Percentiles rank a stretch among this genome's conserved stretches.
These are phyloP conservation scores for Lepiota brunneoincarnata DNA, from an alignment of 768 basidiomycete genomes.

Conservation along the genomic window DNA sequence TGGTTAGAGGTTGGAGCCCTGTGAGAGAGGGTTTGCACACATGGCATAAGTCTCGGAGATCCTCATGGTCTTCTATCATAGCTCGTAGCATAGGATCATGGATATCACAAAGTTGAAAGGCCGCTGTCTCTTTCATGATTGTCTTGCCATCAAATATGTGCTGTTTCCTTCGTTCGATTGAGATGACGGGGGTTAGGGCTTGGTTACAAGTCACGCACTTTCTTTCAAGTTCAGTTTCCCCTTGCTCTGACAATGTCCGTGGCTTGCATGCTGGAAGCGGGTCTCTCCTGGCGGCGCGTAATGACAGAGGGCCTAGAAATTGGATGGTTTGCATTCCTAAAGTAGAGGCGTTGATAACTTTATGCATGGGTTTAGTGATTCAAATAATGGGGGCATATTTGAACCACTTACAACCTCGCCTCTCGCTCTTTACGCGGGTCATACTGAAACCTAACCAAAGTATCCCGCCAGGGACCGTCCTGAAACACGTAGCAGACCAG, in stretches of 20 bases:
- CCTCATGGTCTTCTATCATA: slow-evolving; percentile 75
- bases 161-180: slow-evolving; percentile 41
- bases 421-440: slow-evolving; percentile 78
- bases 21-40: slow-evolving; percentile 42
- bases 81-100: slow-evolving; percentile 77
- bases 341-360: slow-evolving; percentile 91
- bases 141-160: slow-evolving; percentile 89
- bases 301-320: slow-evolving; percentile 76
- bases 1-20: neutral
- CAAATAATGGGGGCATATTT: neutral
- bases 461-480: slow-evolving; percentile 94
- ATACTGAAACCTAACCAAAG: slow-evolving; percentile 81
- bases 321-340: slow-evolving; percentile 84
- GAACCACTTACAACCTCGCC: slow-evolving; percentile 67
- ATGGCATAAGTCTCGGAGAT: slow-evolving; percentile 68
- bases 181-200: slow-evolving; percentile 2
- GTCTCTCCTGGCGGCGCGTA: slow-evolving; percentile 59
- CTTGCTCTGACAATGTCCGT: slow-evolving; percentile 33
- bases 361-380: slow-evolving; percentile 2
- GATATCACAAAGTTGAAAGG: slow-evolving; percentile 94
- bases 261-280: slow-evolving; percentile 39
- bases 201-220: slow-evolving; percentile 31
- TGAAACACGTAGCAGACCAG: slow-evolving; percentile 84
- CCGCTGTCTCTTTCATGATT: slow-evolving; percentile 81
- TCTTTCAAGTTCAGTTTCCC: slow-evolving; percentile 32